A percentile compares a stretch with the other conserved stretches of the same genome.
Conservation (phyloP, 2,329 filamentous ascomycete genomes). For the Calonectria multiphialidica region DNA sequence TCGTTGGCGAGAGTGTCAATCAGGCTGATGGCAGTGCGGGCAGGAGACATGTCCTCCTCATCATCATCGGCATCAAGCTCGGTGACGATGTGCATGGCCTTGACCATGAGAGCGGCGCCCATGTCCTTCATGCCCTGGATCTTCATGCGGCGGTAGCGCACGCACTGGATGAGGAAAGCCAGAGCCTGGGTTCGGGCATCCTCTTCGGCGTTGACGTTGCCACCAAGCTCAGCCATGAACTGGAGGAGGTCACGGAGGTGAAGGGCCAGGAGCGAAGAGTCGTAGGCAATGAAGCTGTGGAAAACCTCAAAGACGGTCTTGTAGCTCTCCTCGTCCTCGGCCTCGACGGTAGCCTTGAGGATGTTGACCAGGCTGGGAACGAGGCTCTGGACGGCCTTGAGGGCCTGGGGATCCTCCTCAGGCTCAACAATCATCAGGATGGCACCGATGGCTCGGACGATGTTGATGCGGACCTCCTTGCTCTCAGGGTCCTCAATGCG, state of each 20-base stretch:
- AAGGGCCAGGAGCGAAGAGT: conserved; percentile 83
- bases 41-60: conserved; percentile 85
- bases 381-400: conserved; percentile 82
- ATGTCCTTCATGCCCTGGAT: conserved; percentile 88
- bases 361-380: conserved; percentile 91
- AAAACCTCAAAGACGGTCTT: conserved; percentile 96
- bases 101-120: conserved; percentile 87
- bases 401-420: conserved; percentile 82
- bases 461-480: conserved; percentile 93
- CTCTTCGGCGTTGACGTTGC: conserved; percentile 82
- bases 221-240: conserved; percentile 92
- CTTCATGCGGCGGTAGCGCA: conserved; percentile 94
- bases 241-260: conserved; percentile 92
- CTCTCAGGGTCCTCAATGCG: conserved; percentile 93
- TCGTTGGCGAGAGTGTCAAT: conserved; percentile 91
- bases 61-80: conserved; percentile 85
- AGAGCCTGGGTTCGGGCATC: conserved; percentile 91
- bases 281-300: conserved; percentile 93
- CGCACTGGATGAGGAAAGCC: conserved; percentile 92
- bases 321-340: conserved; percentile 86
- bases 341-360: conserved; percentile 84
- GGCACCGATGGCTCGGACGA: conserved; percentile 89
- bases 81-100: conserved; percentile 88
- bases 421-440: conserved; percentile 89
- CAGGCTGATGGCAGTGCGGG: conserved; percentile 85